phyloP scores from a whole-genome alignment of 1,284 basidiomycete genomes.

The Ganoderma resinaceum region DNA sequence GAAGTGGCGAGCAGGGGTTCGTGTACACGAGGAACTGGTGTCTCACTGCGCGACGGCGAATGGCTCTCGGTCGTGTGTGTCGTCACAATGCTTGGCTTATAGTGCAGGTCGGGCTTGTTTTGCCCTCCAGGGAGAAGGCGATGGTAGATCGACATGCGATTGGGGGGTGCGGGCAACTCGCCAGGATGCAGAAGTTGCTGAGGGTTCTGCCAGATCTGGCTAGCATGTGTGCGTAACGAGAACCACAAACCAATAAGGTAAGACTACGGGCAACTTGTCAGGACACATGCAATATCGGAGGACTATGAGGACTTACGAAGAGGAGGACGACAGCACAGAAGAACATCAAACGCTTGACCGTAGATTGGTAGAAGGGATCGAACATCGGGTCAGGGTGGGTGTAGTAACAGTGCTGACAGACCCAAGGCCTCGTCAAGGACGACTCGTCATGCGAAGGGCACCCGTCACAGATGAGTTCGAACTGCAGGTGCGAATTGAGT shows the following conservation, averaged over 20 bases:
- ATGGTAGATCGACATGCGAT: slow-evolving; percentile 80
- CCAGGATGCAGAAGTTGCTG: slow-evolving; percentile 80
- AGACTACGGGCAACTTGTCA: slow-evolving; percentile 60
- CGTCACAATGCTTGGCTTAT: slow-evolving; percentile 53
- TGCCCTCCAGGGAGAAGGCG: slow-evolving; percentile 55
- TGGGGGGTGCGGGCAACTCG: slow-evolving; percentile 58
- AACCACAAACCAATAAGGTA: slow-evolving; percentile 99
- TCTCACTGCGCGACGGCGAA: slow-evolving; percentile 47
- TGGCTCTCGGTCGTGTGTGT: slow-evolving; percentile 40
- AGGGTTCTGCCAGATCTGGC: slow-evolving; percentile 99
- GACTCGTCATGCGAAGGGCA: slow-evolving; percentile 64
- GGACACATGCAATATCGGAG: slow-evolving; percentile 15
- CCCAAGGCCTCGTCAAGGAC: slow-evolving; percentile 68
- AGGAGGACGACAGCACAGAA: slow-evolving; percentile 91
- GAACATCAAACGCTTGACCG: slow-evolving; percentile 94
- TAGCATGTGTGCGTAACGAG: slow-evolving; percentile 96
- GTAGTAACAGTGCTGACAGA: slow-evolving; percentile 94
- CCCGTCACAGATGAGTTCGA: slow-evolving; percentile 92
- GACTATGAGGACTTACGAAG: slow-evolving; percentile 66
- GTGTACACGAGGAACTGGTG: slow-evolving; percentile 44
- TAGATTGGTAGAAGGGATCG: slow-evolving; percentile 97
- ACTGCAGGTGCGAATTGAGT: slow-evolving; percentile 54
- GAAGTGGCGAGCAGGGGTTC: slow-evolving; percentile 24
- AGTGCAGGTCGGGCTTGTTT: slow-evolving; percentile 39
- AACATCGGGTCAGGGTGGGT: slow-evolving; percentile 91